Base-by-base conservation (phyloP, 1,284 basidiomycete genomes). In the Mycena citricolor region DNA sequence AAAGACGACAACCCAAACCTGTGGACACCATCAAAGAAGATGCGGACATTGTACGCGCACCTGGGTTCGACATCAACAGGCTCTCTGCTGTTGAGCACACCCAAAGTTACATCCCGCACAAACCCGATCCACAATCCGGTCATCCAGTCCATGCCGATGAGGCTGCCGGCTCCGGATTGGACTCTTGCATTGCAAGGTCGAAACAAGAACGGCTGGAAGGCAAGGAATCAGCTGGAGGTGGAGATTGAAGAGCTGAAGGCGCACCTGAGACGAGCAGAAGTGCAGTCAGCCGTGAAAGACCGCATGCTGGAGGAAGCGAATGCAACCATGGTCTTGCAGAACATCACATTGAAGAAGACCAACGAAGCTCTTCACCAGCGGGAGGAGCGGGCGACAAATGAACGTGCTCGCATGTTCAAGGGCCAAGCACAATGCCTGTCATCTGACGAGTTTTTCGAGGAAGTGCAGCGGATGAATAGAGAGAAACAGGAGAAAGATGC, bases 81-180 rank as follows among this genome's bases (percentile, higher is more conserved):
- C 14, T 57, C 55, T 10, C 59, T 57, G 40, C 54, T 61, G 2
- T 39, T 61, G 7, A 53, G 52, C 5, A 55, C 52, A 35, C 41
- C 36, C 6, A 36, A 31, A 26, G 31, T 58, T 34, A 56, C 47
- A 20, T 55, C 55, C 12, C 30, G 52, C 10, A 45, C 32, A 6
- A 54, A 44, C 8, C 5, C 23, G 1, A 48, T 55, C 20, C 24
- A 48, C 21, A 24, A 32, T 5, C 55, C 52, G 14, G 41, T 57
- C 7, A 29, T 57, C 21, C 36, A 49, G 10, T 37, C 44, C 22
- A 16, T 20, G 28, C 39, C 26, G 16, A 28, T 10, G 33, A 39
- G 30, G 19, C 13, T 37, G 14, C 10, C 17, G 19, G 11, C 29
- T 30, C 51, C 54, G 13, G 44, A 61, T 25, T 61, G 58, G 57